phyloP scores from a whole-genome alignment of 2,329 filamentous ascomycete species.

The Diaporthe sp. region DNA sequence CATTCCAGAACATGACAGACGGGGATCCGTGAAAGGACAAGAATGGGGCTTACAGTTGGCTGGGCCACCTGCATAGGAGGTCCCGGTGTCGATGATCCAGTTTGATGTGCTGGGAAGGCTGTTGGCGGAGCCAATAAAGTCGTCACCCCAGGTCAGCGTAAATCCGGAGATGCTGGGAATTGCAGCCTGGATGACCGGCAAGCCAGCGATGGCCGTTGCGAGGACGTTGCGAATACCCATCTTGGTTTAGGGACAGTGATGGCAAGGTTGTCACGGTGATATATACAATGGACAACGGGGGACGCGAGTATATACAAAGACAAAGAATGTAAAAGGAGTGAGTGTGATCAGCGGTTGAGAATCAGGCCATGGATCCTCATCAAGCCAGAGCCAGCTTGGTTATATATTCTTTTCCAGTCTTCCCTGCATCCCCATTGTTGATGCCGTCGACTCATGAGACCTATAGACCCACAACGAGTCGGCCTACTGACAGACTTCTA shows the following conservation, averaged over 20 bases:
- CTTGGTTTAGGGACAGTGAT: neutral
- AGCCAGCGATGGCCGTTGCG: conserved; percentile 5
- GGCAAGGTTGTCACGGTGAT: neutral
- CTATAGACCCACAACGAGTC: conserved; percentile 1
- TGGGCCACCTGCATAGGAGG: conserved; percentile 60
- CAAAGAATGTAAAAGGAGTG: neutral
- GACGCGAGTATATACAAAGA: neutral
- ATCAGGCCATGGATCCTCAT: neutral
- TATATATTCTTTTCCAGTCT: neutral
- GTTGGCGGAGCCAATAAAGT: conserved; percentile 24
- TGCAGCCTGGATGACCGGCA: conserved; percentile 9
- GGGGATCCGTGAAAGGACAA: too few species aligned
- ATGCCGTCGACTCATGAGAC: conserved; percentile 13
- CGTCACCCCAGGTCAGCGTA: conserved; percentile 23
- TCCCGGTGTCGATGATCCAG: conserved; percentile 61
- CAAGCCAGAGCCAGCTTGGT: neutral
- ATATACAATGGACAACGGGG: neutral
- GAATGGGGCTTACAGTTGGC: conserved; percentile 50
- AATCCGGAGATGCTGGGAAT: conserved; percentile 21
- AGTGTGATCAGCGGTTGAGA: neutral
- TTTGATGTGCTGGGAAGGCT: conserved; percentile 53
- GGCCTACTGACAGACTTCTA: conserved; percentile 3
- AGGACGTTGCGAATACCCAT: conserved; percentile 16
- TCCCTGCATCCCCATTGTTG: neutral
- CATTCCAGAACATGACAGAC: too few species aligned